These are phyloP conservation scores for Laetiporus sulphureus DNA, from an alignment of 1,284 basidiomycete species.

Conservation along the genomic window DNA sequence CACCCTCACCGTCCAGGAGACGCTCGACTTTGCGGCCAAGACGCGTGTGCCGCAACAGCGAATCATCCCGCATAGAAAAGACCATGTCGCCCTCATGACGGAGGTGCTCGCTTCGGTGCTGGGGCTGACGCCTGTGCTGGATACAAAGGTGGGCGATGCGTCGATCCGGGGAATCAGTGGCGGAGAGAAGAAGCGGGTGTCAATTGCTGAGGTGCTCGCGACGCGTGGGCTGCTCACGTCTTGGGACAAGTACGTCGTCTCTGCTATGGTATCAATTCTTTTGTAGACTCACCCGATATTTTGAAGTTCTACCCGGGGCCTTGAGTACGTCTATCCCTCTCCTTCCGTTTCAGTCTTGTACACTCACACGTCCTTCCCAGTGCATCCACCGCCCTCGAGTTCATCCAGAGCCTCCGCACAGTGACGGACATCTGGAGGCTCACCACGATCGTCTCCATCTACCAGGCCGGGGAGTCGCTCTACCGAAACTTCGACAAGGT, in stretches of 20 bases:
- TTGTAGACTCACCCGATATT: too few relatives aligned
- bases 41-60: constrained; percentile 47
- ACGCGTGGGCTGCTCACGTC: constrained; percentile 47
- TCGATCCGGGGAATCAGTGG: constrained; percentile 71
- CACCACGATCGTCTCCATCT: constrained; percentile 49
- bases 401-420: constrained; percentile 43
- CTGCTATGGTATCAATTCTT: too few relatives aligned
- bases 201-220: constrained; percentile 62
- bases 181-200: constrained; percentile 76
- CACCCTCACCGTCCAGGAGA: constrained; percentile 60
- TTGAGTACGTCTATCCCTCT: constrained; percentile 14
- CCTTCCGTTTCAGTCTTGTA: background rate
- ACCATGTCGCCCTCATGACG: constrained; percentile 40
- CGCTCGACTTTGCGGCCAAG: constrained; percentile 51
- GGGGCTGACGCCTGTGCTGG: constrained; percentile 52
- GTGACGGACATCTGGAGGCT: constrained; percentile 41
- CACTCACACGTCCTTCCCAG: constrained; percentile 18
- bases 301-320: constrained; percentile 45
- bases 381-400: constrained; percentile 50
- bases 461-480: constrained; percentile 46
- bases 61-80: constrained; percentile 34
- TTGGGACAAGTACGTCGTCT: constrained; percentile 64
- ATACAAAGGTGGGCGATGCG: constrained; percentile 67
- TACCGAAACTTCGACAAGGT: constrained; percentile 53
- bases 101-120: constrained; percentile 59